Evolutionary conservation across 192 early-diverging fungal genomes (phyloP).

Genomic region (Coemansia sp.): DNA sequence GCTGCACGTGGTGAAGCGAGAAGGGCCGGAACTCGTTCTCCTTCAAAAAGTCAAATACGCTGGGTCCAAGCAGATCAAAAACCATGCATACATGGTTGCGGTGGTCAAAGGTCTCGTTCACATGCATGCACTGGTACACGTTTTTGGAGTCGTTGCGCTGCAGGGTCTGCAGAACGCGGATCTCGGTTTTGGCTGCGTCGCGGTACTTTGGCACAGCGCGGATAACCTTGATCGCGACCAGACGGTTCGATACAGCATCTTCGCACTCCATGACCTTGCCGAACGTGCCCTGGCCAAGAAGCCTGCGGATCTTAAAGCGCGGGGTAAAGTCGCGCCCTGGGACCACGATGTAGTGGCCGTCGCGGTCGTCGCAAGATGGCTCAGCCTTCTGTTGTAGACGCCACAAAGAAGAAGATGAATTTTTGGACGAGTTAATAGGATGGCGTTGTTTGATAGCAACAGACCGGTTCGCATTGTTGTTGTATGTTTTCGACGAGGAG

Average conservation of each 20-base stretch:
- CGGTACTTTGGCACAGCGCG: constrained; percentile 91
- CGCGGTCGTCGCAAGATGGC: constrained; percentile 78
- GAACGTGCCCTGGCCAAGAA: constrained; percentile 96
- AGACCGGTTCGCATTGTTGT: constrained; percentile 18
- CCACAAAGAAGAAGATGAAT: constrained; percentile 8
- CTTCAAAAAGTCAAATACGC: constrained; percentile 96
- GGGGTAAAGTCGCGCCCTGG: constrained; percentile 70
- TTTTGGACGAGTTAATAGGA: neutral
- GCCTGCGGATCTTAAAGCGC: constrained; percentile 80
- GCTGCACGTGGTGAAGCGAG: constrained; percentile 78
- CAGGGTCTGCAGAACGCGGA: constrained; percentile 79
- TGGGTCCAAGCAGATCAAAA: constrained; percentile 85
- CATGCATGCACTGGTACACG: constrained; percentile 82
- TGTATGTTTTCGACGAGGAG: constrained; percentile 31
- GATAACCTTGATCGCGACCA: constrained; percentile 92
- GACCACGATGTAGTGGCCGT: constrained; percentile 89
- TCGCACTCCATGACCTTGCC: constrained; percentile 93
- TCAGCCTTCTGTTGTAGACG: constrained; percentile 50
- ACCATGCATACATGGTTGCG: constrained; percentile 97
- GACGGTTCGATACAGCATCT: constrained; percentile 60
- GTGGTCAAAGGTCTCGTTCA: constrained; percentile 82
- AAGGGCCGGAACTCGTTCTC: constrained; percentile 88
- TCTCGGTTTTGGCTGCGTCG: constrained; percentile 89
- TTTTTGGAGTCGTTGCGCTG: constrained; percentile 80
- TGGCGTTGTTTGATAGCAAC: constrained; percentile 26